These are phyloP conservation scores for Pontederia paniculata DNA, from an alignment of 176 grass and related monocot species.

Conservation along the genomic window DNA sequence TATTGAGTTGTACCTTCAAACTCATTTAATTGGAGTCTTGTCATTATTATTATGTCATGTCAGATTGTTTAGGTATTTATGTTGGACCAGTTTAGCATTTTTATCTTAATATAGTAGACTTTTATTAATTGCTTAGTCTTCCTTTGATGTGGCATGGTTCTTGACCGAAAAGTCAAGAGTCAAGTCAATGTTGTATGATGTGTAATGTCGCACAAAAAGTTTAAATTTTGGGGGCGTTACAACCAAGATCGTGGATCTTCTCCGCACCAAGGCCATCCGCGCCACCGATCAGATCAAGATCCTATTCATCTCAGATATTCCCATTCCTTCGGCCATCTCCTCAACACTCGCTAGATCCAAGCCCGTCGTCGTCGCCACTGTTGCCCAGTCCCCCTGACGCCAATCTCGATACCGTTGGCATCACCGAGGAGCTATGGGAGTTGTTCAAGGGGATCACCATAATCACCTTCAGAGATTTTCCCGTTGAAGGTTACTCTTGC, in stretches of 20 bases:
- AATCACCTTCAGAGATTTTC: conserved; percentile 90
- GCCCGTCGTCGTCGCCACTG: background rate
- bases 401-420: conserved; percentile 52
- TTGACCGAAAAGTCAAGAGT: too few relatives aligned
- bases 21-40: too few relatives aligned
- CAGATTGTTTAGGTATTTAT: too few relatives aligned
- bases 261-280: conserved; percentile 24
- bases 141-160: too few relatives aligned
- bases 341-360: conserved; percentile 16
- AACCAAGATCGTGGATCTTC: conserved; percentile 79
- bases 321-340: conserved; percentile 45
- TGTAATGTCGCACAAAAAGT: too few relatives aligned
- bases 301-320: conserved; percentile 49
- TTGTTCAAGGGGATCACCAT: conserved; percentile 89
- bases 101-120: too few relatives aligned
- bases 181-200: too few relatives aligned
- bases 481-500: conserved; percentile 55
- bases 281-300: conserved; percentile 86
- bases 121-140: too few relatives aligned
- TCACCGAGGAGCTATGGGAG: conserved; percentile 81
- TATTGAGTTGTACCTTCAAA: too few relatives aligned
- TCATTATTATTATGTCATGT: too few relatives aligned
- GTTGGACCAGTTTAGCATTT: too few relatives aligned
- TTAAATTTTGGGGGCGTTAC: too few relatives aligned
- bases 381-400: conserved; percentile 22